Percentiles rank a stretch among this genome's conserved stretches.
phyloP scores from a whole-genome alignment of 441 rosid genomes.

The Rhodomyrtus psidioides region DNA sequence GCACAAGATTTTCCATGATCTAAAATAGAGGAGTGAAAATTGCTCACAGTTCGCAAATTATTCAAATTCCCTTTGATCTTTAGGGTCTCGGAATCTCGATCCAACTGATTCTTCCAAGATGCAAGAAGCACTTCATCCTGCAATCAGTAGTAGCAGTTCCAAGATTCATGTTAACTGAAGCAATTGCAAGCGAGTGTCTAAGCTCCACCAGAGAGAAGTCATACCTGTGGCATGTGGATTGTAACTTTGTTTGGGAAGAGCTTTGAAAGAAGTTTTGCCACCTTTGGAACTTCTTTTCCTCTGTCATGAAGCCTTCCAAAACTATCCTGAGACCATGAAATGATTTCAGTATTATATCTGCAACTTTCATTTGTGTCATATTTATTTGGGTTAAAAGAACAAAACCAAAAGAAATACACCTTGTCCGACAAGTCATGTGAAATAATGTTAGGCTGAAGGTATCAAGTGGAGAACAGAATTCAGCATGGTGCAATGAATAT shows the following conservation, averaged over 20 bases:
- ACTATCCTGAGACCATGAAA: slow-evolving; percentile 50
- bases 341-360: slow-evolving; percentile 6
- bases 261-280: slow-evolving; percentile 54
- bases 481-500: not conserved
- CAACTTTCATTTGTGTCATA: not conserved
- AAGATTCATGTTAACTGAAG: not conserved
- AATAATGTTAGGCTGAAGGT: not conserved
- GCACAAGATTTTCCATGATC: not conserved
- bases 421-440: not conserved
- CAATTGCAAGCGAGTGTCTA: not conserved
- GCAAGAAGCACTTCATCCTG: slow-evolving; percentile 63
- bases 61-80: slow-evolving; percentile 70
- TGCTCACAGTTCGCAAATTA: slow-evolving; percentile 50
- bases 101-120: slow-evolving; percentile 70
- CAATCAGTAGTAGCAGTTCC: not conserved
- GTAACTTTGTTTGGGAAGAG: slow-evolving; percentile 77
- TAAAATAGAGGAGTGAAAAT: not conserved
- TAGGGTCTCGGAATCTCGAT: slow-evolving; percentile 68
- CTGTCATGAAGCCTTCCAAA: slow-evolving; percentile 72
- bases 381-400: not conserved
- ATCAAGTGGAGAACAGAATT: not conserved
- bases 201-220: not conserved
- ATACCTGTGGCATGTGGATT: slow-evolving; percentile 75
- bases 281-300: slow-evolving; percentile 76
- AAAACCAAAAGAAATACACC: not conserved